Conservation (phyloP, 257 asterid species). For the Forsythia suspensa region DNA sequence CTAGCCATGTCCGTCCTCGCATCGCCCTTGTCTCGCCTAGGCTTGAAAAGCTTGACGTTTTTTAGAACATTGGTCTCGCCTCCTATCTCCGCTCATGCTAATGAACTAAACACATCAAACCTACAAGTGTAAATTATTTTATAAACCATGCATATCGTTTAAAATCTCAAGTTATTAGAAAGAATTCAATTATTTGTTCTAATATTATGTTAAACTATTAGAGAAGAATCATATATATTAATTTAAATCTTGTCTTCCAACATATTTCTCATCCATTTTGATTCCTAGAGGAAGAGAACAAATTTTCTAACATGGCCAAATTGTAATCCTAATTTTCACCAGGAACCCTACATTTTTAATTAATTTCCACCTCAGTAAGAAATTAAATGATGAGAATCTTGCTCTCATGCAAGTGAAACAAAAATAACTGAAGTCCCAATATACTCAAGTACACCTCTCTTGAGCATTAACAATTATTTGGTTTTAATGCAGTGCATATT, state of each 20-base stretch:
- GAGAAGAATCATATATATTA: neutral
- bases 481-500: conserved; percentile 7
- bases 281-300: neutral
- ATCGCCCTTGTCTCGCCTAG: too few species aligned
- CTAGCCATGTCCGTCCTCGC: too few species aligned
- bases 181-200: too few species aligned
- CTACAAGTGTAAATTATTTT: too few species aligned
- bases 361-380: neutral
- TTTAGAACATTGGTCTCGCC: too few species aligned
- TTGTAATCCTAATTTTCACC: neutral
- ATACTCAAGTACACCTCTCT: conserved; percentile 18
- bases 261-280: neutral
- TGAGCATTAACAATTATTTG: conserved; percentile 21
- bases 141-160: neutral
- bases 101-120: too few species aligned
- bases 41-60: too few species aligned
- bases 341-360: neutral
- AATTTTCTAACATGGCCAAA: neutral
- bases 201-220: neutral
- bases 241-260: neutral
- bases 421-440: neutral
- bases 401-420: conserved; percentile 1
- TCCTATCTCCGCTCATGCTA: too few species aligned
- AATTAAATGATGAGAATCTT: conserved; percentile 22
- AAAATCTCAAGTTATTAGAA: neutral